These are phyloP conservation scores for Tagetes patula DNA, from an alignment of 129 eudicot species.

Conservation along the genomic window DNA sequence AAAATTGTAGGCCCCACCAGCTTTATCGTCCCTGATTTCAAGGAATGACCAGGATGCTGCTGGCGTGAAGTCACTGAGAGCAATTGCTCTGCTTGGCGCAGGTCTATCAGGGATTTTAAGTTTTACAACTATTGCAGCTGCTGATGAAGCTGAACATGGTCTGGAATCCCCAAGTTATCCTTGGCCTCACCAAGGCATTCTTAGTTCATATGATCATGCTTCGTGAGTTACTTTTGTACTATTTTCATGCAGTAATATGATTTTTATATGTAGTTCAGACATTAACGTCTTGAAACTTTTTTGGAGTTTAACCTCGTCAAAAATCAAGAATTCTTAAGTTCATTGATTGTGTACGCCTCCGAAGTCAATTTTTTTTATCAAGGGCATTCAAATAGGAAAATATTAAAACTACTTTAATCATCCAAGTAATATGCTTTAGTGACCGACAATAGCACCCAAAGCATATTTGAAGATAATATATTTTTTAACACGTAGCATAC, in stretches of 20 bases:
- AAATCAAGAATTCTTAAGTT: slow-evolving; percentile 7
- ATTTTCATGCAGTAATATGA: slow-evolving; percentile 3
- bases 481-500: neutral
- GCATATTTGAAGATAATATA: neutral
- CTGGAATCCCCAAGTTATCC: slow-evolving; percentile 77
- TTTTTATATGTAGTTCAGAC: neutral
- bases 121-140: slow-evolving; percentile 70
- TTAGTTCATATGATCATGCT: slow-evolving; percentile 90
- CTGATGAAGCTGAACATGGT: slow-evolving; percentile 97
- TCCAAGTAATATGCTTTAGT: neutral
- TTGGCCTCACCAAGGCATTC: slow-evolving; percentile 97
- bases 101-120: slow-evolving; percentile 78
- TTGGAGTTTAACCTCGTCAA: slow-evolving; percentile 19
- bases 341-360: neutral
- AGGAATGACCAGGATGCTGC: slow-evolving; percentile 70
- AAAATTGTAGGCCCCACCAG: slow-evolving; percentile 59
- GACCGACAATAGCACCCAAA: neutral
- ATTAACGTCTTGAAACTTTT: slow-evolving; percentile 16
- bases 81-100: slow-evolving; percentile 83
- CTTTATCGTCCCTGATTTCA: slow-evolving; percentile 52
- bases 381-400: neutral
- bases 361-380: neutral
- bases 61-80: slow-evolving; percentile 65
- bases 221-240: slow-evolving; percentile 55
- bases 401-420: neutral